Base-by-base conservation (phyloP, 2,329 filamentous ascomycete genomes). In the Sclerotinia nivalis region DNA sequence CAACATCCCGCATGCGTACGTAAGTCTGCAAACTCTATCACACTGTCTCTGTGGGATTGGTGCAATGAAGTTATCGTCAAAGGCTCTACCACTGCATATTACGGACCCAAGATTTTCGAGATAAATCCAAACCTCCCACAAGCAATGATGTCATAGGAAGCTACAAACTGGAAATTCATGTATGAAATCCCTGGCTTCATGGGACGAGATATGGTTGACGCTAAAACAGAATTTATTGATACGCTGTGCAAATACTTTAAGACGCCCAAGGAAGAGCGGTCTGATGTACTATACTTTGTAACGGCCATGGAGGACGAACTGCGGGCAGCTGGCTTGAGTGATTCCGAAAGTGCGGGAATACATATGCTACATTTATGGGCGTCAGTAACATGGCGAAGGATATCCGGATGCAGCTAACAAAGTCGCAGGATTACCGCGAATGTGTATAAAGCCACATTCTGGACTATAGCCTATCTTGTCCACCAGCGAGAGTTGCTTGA, bases 211-310 rank as follows among this genome's bases (percentile, higher is more conserved):
- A 58, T 68, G 28, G 18, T 8, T 12, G 22, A 52, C 8, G 52
- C 65, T 18, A 37, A 28, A 45, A 8, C 49, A 4, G 55, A 68
- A 9, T 18, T 52, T 12, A 47, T 68, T n/a, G 54, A 45, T n/a
- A 60, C 54, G 2, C 22, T 66, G n/a, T 45, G 50, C 34, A 55
- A 54, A 47, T 66, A 66, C 37, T 66, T 66, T 37, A 37, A 66
- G 13, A 66, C 50, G 6, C 37, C 50, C 20, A 28, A 34, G 15
- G 40, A 66, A 43, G 34, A 54, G 15, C 18, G 50, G 13, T 34
- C 31, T n/a, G 50, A 55, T 66, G 37, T 25, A 25, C 9, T 66
- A 15, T 54, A 55, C 22, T 66, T 37, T 37, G 62, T 66, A 25
- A 66, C 1, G 18, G 37, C 34, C 4, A 28, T 55, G 22, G 62